These are phyloP conservation scores for Verticillium nonalfalfae DNA, from an alignment of 2,329 filamentous ascomycete species.

Conservation along the genomic window DNA sequence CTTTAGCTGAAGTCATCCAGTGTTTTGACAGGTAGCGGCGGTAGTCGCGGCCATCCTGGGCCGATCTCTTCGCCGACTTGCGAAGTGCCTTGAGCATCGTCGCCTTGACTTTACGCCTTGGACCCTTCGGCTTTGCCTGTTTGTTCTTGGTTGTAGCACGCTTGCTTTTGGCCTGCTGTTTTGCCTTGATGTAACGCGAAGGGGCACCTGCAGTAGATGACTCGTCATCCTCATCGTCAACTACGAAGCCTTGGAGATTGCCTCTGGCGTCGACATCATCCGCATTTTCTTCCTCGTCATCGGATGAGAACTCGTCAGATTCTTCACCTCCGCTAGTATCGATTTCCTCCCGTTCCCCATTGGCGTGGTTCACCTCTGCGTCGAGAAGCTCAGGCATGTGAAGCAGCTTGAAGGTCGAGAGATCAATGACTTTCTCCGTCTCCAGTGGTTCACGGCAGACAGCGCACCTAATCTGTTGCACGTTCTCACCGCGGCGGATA, in stretches of 20 bases:
- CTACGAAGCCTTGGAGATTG: slow-evolving; percentile 10
- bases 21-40: slow-evolving; percentile 60
- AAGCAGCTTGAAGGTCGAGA: slow-evolving; percentile 65
- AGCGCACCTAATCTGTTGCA: slow-evolving; percentile 59
- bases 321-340: slow-evolving; percentile 51
- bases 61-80: slow-evolving; percentile 24
- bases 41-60: slow-evolving; percentile 49
- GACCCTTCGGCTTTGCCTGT: slow-evolving; percentile 29
- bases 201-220: slow-evolving; percentile 29
- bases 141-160: slow-evolving; percentile 17
- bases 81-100: slow-evolving; percentile 20
- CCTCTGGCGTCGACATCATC: slow-evolving; percentile 18
- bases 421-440: slow-evolving; percentile 65
- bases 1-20: slow-evolving; percentile 71
- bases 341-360: slow-evolving; percentile 24
- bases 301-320: slow-evolving; percentile 20
- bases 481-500: slow-evolving; percentile 55
- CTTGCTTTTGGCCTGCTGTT: slow-evolving; percentile 8
- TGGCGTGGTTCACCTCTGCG: slow-evolving; percentile 24
- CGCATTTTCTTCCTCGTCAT: slow-evolving; percentile 19
- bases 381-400: slow-evolving; percentile 48
- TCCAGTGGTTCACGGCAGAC: slow-evolving; percentile 66
- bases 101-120: slow-evolving; percentile 29
- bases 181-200: slow-evolving; percentile 7
- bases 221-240: slow-evolving; percentile 15